Conservation (phyloP, 2,329 filamentous ascomycete genomes). For the Leptographium radiaticola region DNA sequence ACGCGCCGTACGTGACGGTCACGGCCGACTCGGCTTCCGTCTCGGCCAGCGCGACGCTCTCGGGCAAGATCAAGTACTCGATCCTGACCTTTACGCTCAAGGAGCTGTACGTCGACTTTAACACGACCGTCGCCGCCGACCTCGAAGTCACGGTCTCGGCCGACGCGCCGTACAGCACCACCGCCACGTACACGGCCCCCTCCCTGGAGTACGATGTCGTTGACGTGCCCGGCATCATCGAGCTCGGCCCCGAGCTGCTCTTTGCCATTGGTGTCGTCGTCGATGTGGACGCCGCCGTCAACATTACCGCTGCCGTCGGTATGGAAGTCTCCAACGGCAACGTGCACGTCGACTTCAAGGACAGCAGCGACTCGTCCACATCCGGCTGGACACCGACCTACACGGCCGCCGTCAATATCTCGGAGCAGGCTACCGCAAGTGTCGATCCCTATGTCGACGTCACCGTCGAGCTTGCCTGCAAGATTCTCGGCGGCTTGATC, state of each 20-base stretch:
- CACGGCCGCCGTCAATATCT: slow-evolving; percentile 9
- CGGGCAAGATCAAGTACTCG: slow-evolving; percentile 28
- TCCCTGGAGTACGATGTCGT: slow-evolving; percentile 23
- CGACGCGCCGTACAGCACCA: slow-evolving; percentile 19
- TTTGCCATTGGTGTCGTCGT: slow-evolving; percentile 4
- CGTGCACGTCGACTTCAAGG: slow-evolving; percentile 17
- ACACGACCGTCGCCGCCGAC: slow-evolving; percentile 22
- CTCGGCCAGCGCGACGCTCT: slow-evolving; percentile 23
- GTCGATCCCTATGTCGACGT: slow-evolving; percentile 15
- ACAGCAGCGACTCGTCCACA: slow-evolving; percentile 7
- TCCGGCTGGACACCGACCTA: slow-evolving; percentile 12
- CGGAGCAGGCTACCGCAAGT: slow-evolving; percentile 11
- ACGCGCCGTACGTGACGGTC: slow-evolving; percentile 19
- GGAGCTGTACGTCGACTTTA: slow-evolving; percentile 28
- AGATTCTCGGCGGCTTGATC: slow-evolving; percentile 14
- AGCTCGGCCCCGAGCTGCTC: slow-evolving; percentile 9
- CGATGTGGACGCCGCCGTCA: not conserved
- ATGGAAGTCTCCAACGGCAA: slow-evolving; percentile 7
- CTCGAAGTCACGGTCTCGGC: slow-evolving; percentile 23
- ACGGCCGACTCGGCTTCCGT: slow-evolving; percentile 22
- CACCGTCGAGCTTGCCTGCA: slow-evolving; percentile 12
- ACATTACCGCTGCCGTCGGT: not conserved
- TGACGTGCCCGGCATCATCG: slow-evolving; percentile 25
- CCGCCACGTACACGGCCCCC: slow-evolving; percentile 22
- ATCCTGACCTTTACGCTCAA: slow-evolving; percentile 21